Percentiles rank a stretch among this genome's conserved stretches.
Evolutionary conservation across 805 yeast genomes (phyloP).

Genomic region (Yarrowia sp.): DNA sequence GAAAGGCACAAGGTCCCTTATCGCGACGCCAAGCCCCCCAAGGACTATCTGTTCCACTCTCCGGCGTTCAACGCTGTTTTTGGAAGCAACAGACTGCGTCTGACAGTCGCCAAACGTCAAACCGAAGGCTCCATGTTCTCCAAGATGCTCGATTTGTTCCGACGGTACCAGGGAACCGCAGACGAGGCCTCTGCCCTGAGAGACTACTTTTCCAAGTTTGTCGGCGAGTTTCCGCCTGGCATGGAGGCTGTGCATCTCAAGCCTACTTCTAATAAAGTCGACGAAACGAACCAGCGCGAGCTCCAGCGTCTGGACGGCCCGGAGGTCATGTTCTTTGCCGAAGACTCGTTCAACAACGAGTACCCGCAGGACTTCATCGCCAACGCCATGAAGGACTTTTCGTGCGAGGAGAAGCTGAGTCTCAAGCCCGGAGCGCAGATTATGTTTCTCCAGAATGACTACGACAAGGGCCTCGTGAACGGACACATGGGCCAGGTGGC

Average conservation of each 20-base stretch:
- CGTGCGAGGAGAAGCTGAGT: neutral
- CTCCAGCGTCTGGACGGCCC: neutral
- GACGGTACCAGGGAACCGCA: neutral
- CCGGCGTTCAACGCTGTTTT: neutral
- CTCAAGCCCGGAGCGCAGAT: constrained; percentile 18
- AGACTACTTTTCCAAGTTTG: neutral
- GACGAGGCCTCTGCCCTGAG: neutral
- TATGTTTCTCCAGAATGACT: constrained; percentile 1
- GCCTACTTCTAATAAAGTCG: neutral
- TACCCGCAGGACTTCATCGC: neutral
- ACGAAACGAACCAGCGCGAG: neutral
- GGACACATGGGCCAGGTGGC: constrained; percentile 20
- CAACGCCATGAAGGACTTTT: neutral
- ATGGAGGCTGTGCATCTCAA: neutral
- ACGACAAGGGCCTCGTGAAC: neutral
- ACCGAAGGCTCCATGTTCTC: constrained; percentile 1
- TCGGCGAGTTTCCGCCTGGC: neutral
- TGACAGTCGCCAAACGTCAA: constrained; percentile 11
- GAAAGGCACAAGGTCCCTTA: too few species aligned
- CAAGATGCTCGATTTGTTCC: neutral
- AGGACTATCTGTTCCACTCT: constrained; percentile 10
- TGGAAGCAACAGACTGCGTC: neutral
- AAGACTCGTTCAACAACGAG: neutral
- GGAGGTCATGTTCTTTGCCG: neutral
- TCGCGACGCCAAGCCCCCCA: neutral